These are phyloP conservation scores for Erysimum pusillum DNA, from an alignment of 441 rosid species.

Conservation along the genomic window DNA sequence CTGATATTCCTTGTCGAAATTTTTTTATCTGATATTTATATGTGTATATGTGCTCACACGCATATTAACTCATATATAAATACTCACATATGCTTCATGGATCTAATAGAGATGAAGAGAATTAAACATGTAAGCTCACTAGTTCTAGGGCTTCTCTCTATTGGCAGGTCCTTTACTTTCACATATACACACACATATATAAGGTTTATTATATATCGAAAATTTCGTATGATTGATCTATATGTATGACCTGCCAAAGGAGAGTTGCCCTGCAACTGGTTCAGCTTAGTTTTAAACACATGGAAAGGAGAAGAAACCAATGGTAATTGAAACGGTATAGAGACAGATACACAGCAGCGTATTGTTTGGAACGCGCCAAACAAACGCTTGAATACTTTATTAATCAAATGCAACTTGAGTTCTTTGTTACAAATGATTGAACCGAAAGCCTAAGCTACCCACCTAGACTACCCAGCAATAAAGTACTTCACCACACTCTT, in stretches of 20 bases:
- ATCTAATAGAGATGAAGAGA: slow-evolving; percentile 23
- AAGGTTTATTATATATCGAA: background rate
- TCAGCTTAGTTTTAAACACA: slow-evolving; percentile 50
- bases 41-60: background rate
- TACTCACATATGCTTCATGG: background rate
- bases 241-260: slow-evolving; percentile 67
- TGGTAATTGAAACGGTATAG: slow-evolving; percentile 3
- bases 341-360: too few relatives aligned
- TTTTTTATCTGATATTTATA: slow-evolving; percentile 2
- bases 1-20: slow-evolving; percentile 32
- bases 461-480: too few relatives aligned
- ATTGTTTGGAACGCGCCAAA: too few relatives aligned
- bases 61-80: background rate
- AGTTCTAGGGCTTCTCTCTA: slow-evolving; percentile 72
- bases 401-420: too few relatives aligned
- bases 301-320: background rate
- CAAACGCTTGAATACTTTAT: too few relatives aligned
- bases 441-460: too few relatives aligned
- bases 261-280: slow-evolving; percentile 88
- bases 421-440: too few relatives aligned
- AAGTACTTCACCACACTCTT: too few relatives aligned
- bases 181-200: slow-evolving; percentile 8
- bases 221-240: background rate
- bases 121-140: slow-evolving; percentile 58
- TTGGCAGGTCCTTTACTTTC: slow-evolving; percentile 58